Evolutionary conservation across 306 rosid genomes (phyloP), one percentile per base, ranked within the genome.

Genomic region (Vigna trinervia): DNA sequence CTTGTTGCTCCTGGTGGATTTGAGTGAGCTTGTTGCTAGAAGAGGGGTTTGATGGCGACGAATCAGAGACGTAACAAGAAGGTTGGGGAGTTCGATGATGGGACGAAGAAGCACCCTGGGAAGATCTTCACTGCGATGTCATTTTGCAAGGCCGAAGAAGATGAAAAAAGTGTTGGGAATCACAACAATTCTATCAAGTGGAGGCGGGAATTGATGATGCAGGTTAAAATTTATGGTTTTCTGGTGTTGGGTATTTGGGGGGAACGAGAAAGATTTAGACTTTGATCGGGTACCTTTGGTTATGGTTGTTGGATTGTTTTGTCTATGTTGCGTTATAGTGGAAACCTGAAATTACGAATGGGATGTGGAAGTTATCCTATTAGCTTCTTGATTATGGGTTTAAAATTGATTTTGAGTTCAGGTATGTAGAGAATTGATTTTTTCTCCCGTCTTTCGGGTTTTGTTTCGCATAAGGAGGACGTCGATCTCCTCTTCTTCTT

Each of bases 51-150:
- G 22, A 20, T 20, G 22, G 1, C 22, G 22, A 20, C 22, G 22
- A 20, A 20, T 20, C 22, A 20, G 22, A 20, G 22, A 20, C 22
- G 22, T 1, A 20, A 20, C 22, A 20, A 20, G 22, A 20, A 20
- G 22, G 22, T 20, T 20, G 22, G 22, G 22, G 22, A 20, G 22
- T 20, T 20, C 22, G 22, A 20, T 20, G 22, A 20, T 20, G 22
- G 22, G 22, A 20, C 22, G 22, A 20, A 20, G 28, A 26, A 26
- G 28, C 28, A 89, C 80, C 96, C 96, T 8, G 98, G 73, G 22
- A 95, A 92, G 90, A 90, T 95, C 71, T 90, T 92, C 66, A 90
- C 96, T 1, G 48, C 86, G 53, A 95, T 92, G 96, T 95, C 98
- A 61, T 95, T 92, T 84, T 34, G 72, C 5, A 96, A 91, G 70